Base-by-base conservation (phyloP, 164 flowering plant species). In the Tetrastigma voinierianum region DNA sequence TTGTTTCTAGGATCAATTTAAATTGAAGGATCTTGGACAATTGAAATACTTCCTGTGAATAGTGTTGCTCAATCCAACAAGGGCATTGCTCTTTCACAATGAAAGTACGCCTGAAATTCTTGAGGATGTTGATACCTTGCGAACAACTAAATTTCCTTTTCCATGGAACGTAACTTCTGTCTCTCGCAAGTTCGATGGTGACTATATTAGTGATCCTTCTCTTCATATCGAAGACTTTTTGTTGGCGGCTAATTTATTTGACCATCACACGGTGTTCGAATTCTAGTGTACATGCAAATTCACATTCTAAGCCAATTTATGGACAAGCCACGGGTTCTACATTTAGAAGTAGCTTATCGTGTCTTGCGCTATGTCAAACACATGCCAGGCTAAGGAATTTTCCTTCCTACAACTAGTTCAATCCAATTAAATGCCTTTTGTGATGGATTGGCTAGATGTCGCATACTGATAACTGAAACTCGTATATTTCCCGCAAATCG, bases 211-310 rank as follows among this genome's bases (percentile, higher is more conserved):
- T n/a, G n/a, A n/a, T n/a, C n/a, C n/a, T n/a, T n/a, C n/a, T n/a
- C n/a, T n/a, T n/a, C n/a, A n/a, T n/a, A 59, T 13, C 65, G 65
- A 2, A 8, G 71, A 1, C 46, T 68, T 16, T 32, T 68, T 13
- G 71, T n/a, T n/a, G 71, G 3, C 49, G 71, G 14, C 59, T 67
- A 16, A 25, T 67, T 8, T 67, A 67, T 58, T 17, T 67, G 2
- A 54, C 70, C 0, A 18, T 67, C 1, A 57, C 70, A 14, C 23
- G 70, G 9, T n/a, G n/a, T n/a, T n/a, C 56, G 3, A 56, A 67
- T 3, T 16, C n/a, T 67, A 9, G 6, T 17, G 0, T 67, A 57
- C n/a, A n/a, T n/a, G n/a, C 47, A 55, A 6, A 47, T 67, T 3
- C 61, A n/a, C n/a, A n/a, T n/a, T n/a, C n/a, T n/a, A n/a, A n/a